phyloP scores from a whole-genome alignment of 2,329 filamentous ascomycete species.

The Fusarium sororula region DNA sequence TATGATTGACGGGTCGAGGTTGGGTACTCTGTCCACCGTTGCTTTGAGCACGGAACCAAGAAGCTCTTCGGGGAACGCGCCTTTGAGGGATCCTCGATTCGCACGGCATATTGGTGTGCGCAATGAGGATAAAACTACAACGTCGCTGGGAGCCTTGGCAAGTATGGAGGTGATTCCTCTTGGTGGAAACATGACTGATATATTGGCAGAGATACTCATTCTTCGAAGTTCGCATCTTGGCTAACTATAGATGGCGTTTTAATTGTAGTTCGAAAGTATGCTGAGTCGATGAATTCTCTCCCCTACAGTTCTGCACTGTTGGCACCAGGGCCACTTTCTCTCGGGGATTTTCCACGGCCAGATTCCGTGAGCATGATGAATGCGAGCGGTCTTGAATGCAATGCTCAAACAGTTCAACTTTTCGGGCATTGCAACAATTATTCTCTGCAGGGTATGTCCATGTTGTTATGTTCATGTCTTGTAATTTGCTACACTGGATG shows the following conservation, averaged over 20 bases:
- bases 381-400: not conserved
- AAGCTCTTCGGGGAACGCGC: conserved; percentile 90
- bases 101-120: conserved; percentile 87
- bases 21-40: conserved; percentile 58
- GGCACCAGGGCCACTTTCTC: not conserved
- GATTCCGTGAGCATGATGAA: not conserved
- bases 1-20: conserved; percentile 67
- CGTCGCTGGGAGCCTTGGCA: conserved; percentile 79
- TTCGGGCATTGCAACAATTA: not conserved
- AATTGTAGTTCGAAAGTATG: not conserved
- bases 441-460: not conserved
- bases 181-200: not conserved
- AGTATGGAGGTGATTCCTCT: conserved; percentile 50
- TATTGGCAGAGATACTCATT: not conserved
- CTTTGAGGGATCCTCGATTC: conserved; percentile 83
- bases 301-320: not conserved
- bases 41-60: conserved; percentile 69
- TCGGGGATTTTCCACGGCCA: not conserved
- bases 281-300: not conserved
- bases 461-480: not conserved
- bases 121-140: conserved; percentile 89
- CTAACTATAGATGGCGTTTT: not conserved
- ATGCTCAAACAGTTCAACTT: not conserved
- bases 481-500: not conserved
- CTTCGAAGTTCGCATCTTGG: not conserved